A percentile compares a stretch with the other conserved stretches of the same genome.
These are phyloP conservation scores for Venturia nashicola DNA, from an alignment of 2,329 filamentous ascomycete species.

Conservation along the genomic window DNA sequence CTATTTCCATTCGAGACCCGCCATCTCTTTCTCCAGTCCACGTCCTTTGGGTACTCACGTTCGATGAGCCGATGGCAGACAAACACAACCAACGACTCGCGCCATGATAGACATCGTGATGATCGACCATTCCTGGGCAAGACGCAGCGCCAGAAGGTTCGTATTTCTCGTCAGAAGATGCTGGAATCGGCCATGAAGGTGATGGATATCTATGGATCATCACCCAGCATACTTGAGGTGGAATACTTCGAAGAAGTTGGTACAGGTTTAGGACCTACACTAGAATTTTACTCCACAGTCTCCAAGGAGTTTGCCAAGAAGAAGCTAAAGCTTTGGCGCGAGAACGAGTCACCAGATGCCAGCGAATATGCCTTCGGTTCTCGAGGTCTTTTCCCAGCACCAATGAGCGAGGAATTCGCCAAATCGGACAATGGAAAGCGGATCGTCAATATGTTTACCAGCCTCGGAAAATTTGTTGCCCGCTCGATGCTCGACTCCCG, in stretches of 20 bases:
- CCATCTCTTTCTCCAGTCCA: conserved; percentile 93
- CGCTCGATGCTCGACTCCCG: conserved; percentile 96
- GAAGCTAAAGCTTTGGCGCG: conserved; percentile 92
- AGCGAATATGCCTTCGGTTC: conserved; percentile 78
- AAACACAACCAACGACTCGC: conserved; percentile 63
- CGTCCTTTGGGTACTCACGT: conserved; percentile 92
- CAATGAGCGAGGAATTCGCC: conserved; percentile 69
- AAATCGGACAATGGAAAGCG: conserved; percentile 70
- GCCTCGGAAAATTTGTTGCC: conserved; percentile 93
- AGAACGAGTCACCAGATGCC: conserved; percentile 61
- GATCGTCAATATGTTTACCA: conserved; percentile 77
- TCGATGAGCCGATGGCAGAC: conserved; percentile 98
- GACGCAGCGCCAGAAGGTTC: conserved; percentile 92
- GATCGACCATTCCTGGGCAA: conserved; percentile 85
- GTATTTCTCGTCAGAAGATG: conserved; percentile 88
- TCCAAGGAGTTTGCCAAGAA: conserved; percentile 96
- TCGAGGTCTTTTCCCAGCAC: conserved; percentile 80
- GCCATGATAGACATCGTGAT: conserved; percentile 71
- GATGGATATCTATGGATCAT: conserved; percentile 97
- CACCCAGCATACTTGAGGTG: conserved; percentile 88
- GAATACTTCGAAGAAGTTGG: conserved; percentile 99
- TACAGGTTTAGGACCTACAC: conserved; percentile 84
- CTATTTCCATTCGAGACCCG: conserved; percentile 96
- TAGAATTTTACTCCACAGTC: conserved; percentile 96
- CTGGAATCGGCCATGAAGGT: conserved; percentile 95